A percentile compares a stretch with the other conserved stretches of the same genome.
phyloP scores from a whole-genome alignment of 805 yeast genomes.

The Saccharomycopsis guyanensis region DNA sequence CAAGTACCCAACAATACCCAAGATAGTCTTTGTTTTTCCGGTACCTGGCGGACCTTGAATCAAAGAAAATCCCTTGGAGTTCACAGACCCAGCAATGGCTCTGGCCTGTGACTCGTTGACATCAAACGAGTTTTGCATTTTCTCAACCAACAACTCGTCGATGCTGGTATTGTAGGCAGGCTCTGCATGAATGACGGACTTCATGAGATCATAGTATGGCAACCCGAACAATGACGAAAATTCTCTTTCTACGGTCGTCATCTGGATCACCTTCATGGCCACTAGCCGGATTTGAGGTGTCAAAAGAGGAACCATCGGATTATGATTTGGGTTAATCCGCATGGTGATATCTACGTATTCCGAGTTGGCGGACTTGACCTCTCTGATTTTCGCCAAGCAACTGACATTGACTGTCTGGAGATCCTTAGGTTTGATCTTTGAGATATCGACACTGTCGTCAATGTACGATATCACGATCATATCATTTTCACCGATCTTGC shows the following conservation, averaged over 20 bases:
- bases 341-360: conserved; percentile 72
- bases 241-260: conserved; percentile 92
- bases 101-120: conserved; percentile 87
- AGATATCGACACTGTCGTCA: neutral
- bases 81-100: conserved; percentile 72
- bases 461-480: conserved; percentile 53
- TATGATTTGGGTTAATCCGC: conserved; percentile 49
- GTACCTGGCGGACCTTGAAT: conserved; percentile 99
- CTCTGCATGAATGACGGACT: conserved; percentile 55
- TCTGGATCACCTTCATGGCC: conserved; percentile 71
- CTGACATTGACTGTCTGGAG: conserved; percentile 33
- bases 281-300: conserved; percentile 57
- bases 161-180: conserved; percentile 41
- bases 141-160: conserved; percentile 32
- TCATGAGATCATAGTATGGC: conserved; percentile 70
- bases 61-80: conserved; percentile 68
- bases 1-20: conserved; percentile 81
- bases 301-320: conserved; percentile 44
- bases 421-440: conserved; percentile 28
- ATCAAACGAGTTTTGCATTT: conserved; percentile 41
- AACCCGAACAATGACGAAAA: conserved; percentile 76
- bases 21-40: conserved; percentile 94
- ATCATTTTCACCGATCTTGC: conserved; percentile 67
- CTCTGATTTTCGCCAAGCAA: conserved; percentile 76
- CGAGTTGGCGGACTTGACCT: conserved; percentile 55